Conservation (phyloP, 371 early-diverging fungal species). For the Mortierella sp. region DNA sequence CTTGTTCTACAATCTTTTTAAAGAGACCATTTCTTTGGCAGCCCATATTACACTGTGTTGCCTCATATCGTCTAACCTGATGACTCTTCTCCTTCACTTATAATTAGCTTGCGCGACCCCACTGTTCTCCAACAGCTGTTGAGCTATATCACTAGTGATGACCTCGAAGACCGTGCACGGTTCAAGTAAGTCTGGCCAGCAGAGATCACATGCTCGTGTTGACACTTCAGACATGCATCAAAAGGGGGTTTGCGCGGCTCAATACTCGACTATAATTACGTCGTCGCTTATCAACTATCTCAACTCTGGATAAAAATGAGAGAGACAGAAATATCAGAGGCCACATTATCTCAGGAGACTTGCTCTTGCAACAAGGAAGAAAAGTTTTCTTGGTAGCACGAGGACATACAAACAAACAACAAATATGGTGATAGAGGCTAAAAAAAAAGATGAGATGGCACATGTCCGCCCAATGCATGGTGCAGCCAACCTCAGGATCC, state of each 20-base stretch:
- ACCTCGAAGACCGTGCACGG: conserved; percentile 76
- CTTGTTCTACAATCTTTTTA: neutral
- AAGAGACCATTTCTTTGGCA: neutral
- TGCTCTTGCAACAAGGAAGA: neutral
- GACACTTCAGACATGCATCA: neutral
- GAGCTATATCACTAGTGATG: conserved; percentile 72
- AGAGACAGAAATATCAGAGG: neutral
- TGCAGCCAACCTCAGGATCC: neutral
- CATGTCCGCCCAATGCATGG: neutral
- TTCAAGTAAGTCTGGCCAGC: conserved; percentile 69
- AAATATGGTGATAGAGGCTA: neutral
- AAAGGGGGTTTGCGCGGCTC: neutral
- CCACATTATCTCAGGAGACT: conserved; percentile 1
- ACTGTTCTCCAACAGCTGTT: conserved; percentile 70
- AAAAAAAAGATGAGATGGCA: conserved; percentile 23
- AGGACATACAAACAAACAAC: conserved; percentile 9
- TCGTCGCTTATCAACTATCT: neutral
- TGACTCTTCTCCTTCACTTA: neutral
- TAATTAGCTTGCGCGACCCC: conserved; percentile 71
- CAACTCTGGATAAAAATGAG: neutral
- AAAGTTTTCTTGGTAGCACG: conserved; percentile 1
- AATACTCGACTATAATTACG: conserved; percentile 5
- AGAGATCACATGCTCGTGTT: conserved; percentile 20
- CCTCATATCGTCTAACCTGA: neutral
- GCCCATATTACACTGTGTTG: no score